These are phyloP conservation scores for Phytopythium sindhum DNA, from an alignment of 352 stramenopile species.

Conservation along the genomic window DNA sequence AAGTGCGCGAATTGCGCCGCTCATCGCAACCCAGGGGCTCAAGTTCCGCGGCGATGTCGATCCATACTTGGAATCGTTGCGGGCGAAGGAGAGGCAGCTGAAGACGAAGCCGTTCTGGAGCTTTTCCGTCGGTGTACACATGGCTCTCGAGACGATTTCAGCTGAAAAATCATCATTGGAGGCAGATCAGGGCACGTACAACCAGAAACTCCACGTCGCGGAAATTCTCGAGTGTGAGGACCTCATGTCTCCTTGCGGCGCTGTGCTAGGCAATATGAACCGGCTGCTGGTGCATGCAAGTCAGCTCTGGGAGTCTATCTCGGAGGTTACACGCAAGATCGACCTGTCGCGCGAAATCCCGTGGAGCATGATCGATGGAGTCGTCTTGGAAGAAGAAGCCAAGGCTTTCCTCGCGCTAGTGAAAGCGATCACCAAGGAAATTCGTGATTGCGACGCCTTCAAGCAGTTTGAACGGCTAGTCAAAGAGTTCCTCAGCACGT, in stretches of 20 bases:
- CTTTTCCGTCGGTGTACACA: conserved; percentile 41
- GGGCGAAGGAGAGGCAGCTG: conserved; percentile 46
- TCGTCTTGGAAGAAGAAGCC: conserved; percentile 92
- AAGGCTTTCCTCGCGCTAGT: conserved; percentile 86
- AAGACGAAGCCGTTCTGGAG: conserved; percentile 62
- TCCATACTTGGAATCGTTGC: conserved; percentile 78
- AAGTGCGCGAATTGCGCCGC: conserved; percentile 58
- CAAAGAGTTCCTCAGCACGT: conserved; percentile 75
- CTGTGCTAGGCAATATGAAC: conserved; percentile 75
- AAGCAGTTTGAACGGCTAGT: conserved; percentile 79
- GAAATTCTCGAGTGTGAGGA: conserved; percentile 92
- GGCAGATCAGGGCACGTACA: conserved; percentile 33
- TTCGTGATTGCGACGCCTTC: conserved; percentile 90
- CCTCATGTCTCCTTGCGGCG: conserved; percentile 77
- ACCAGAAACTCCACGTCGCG: conserved; percentile 84
- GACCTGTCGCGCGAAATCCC: conserved; percentile 83
- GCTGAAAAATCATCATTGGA: conserved; percentile 34
- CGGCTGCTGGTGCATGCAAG: conserved; percentile 68
- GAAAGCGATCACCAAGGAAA: conserved; percentile 87
- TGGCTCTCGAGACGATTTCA: conserved; percentile 37
- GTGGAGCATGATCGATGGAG: conserved; percentile 90
- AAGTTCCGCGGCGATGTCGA: conserved; percentile 77
- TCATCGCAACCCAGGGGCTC: conserved; percentile 55
- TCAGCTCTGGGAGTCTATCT: conserved; percentile 86
- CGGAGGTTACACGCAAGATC: conserved; percentile 88